These are phyloP conservation scores for Cordyceps cateniannulata DNA, from an alignment of 2,329 filamentous ascomycete species.

Conservation along the genomic window DNA sequence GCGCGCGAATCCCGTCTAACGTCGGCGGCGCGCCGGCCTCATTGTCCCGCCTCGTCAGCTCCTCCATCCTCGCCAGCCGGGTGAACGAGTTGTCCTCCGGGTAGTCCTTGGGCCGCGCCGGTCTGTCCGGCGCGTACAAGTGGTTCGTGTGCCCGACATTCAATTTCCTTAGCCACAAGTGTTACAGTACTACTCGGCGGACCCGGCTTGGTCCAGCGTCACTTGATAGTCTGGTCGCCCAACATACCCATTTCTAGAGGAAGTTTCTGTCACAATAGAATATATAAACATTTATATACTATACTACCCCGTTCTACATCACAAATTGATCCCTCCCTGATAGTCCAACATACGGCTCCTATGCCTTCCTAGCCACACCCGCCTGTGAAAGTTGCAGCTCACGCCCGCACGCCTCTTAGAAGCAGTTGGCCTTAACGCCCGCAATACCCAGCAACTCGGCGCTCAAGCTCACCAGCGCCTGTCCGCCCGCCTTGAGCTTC, in stretches of 20 bases:
- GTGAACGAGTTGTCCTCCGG: neutral
- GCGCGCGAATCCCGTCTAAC: neutral
- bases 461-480: conserved; percentile 16
- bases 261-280: no score
- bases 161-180: no score
- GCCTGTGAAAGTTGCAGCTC: no score
- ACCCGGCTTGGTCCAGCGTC: no score
- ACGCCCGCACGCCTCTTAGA: neutral
- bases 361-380: no score
- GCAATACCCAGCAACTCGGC: conserved; percentile 18
- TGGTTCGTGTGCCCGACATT: conserved; percentile 1
- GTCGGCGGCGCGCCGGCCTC: neutral
- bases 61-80: neutral
- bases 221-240: no score
- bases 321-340: no score
- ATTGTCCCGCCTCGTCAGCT: neutral
- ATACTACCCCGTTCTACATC: no score
- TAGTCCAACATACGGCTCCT: no score
- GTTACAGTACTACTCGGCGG: no score
- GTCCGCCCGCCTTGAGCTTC: conserved; percentile 19
- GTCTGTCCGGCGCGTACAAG: neutral
- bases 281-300: no score
- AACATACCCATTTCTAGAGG: no score
- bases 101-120: neutral
- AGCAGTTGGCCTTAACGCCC: conserved; percentile 19